Evolutionary conservation across 805 yeast species (phyloP).

Genomic region (Lipomyces lipofer): DNA sequence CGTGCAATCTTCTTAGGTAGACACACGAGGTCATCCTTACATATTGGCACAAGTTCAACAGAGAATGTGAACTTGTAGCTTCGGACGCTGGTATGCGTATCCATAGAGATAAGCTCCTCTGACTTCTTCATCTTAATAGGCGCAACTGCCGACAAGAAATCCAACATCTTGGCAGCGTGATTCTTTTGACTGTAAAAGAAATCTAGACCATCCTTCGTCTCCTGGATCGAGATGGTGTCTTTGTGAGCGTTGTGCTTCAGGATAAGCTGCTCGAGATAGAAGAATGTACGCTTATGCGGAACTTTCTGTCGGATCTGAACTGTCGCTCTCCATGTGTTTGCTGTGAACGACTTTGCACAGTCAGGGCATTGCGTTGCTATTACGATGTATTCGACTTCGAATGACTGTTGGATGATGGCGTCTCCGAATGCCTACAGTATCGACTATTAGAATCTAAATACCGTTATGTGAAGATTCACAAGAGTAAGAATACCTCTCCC

Average conservation of each 20-base stretch:
- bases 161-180: conserved; percentile 92
- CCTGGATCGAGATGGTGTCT: conserved; percentile 90
- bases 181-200: conserved; percentile 85
- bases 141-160: conserved; percentile 78
- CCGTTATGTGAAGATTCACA: not conserved
- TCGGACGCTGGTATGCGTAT: conserved; percentile 86
- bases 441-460: too few species aligned
- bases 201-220: conserved; percentile 90
- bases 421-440: conserved; percentile 70
- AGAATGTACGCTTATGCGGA: conserved; percentile 92
- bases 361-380: conserved; percentile 97
- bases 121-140: conserved; percentile 83
- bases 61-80: conserved; percentile 89
- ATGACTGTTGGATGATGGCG: conserved; percentile 88
- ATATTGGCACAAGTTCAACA: conserved; percentile 91
- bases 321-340: conserved; percentile 97
- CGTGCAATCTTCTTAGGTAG: conserved; percentile 85
- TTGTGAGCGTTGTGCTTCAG: conserved; percentile 89
- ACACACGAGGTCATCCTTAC: conserved; percentile 94
- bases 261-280: conserved; percentile 92
- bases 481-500: conserved; percentile 64
- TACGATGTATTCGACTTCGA: conserved; percentile 92
- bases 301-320: conserved; percentile 98
- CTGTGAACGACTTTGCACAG: conserved; percentile 95
- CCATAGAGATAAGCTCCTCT: conserved; percentile 87